These are phyloP conservation scores for Fraxinus angustifolia DNA, from an alignment of 305 asterid species.

Conservation along the genomic window DNA sequence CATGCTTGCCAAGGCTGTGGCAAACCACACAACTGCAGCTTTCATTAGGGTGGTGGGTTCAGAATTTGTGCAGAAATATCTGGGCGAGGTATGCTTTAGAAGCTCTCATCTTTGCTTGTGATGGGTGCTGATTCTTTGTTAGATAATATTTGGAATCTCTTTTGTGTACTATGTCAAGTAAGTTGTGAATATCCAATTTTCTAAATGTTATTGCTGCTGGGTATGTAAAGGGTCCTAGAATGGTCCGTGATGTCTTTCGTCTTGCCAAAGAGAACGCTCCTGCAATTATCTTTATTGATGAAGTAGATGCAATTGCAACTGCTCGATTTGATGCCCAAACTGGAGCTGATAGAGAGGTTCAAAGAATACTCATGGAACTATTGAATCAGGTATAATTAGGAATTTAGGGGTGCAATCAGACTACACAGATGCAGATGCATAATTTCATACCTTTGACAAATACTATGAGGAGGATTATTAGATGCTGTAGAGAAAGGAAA, in stretches of 20 bases:
- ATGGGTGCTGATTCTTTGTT: not conserved
- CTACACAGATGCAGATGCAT: not conserved
- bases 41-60: slow-evolving; percentile 88
- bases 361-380: slow-evolving; percentile 77
- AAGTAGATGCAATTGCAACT: slow-evolving; percentile 88
- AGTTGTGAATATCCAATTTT: not conserved
- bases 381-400: slow-evolving; percentile 55
- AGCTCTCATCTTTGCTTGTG: not conserved
- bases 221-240: slow-evolving; percentile 64
- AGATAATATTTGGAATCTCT: not conserved
- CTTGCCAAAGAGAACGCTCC: slow-evolving; percentile 88
- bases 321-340: slow-evolving; percentile 87
- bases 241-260: slow-evolving; percentile 88
- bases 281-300: slow-evolving; percentile 80
- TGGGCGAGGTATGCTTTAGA: slow-evolving; percentile 68
- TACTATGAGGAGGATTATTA: not conserved
- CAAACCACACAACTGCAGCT: slow-evolving; percentile 81
- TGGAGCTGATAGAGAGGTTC: slow-evolving; percentile 90
- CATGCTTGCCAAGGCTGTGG: slow-evolving; percentile 94
- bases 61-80: slow-evolving; percentile 80
- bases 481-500: not conserved
- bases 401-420: not conserved
- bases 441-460: not conserved
- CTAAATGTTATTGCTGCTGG: not conserved
- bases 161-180: not conserved